These are phyloP conservation scores for Hemileccinum rubropunctum DNA, from an alignment of 768 basidiomycete species.

Conservation along the genomic window DNA sequence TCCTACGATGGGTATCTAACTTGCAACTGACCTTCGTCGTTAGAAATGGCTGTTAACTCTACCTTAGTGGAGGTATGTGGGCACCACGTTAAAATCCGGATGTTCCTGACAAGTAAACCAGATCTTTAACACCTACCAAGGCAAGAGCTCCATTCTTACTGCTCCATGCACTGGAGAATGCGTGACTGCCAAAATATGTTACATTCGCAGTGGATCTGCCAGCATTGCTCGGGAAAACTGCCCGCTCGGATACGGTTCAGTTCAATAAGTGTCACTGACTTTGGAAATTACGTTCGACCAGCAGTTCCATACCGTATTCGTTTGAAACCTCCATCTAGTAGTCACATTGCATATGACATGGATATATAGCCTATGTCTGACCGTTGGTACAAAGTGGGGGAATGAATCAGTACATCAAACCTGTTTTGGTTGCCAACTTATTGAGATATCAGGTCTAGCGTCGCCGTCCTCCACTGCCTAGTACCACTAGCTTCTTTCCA, in stretches of 20 bases:
- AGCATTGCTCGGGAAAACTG: constrained; percentile 61
- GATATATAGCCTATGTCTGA: constrained; percentile 5
- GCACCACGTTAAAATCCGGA: background rate
- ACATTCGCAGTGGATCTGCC: constrained; percentile 72
- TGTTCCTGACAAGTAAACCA: constrained; percentile 24
- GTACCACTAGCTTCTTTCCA: constrained; percentile 62
- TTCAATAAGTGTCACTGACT: constrained; percentile 35
- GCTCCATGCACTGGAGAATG: constrained; percentile 60
- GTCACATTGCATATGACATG: background rate
- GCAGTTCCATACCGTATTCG: no score
- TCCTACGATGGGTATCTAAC: constrained; percentile 4
- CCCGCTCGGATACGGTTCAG: constrained; percentile 60
- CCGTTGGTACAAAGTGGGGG: constrained; percentile 13
- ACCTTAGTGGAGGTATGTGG: constrained; percentile 54
- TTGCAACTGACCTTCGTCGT: background rate
- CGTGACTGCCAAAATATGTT: constrained; percentile 67
- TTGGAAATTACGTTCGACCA: no score
- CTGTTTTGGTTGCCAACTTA: background rate
- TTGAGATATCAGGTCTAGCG: constrained; percentile 21
- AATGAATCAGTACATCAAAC: background rate
- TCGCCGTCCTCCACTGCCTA: constrained; percentile 62
- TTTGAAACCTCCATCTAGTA: no score
- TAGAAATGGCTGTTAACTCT: constrained; percentile 58
- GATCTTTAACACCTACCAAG: constrained; percentile 69
- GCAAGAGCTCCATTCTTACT: constrained; percentile 59